Evolutionary conservation across 169 alveolate genomes (phyloP).

Genomic region (Cryptosporidium meleagridis): DNA sequence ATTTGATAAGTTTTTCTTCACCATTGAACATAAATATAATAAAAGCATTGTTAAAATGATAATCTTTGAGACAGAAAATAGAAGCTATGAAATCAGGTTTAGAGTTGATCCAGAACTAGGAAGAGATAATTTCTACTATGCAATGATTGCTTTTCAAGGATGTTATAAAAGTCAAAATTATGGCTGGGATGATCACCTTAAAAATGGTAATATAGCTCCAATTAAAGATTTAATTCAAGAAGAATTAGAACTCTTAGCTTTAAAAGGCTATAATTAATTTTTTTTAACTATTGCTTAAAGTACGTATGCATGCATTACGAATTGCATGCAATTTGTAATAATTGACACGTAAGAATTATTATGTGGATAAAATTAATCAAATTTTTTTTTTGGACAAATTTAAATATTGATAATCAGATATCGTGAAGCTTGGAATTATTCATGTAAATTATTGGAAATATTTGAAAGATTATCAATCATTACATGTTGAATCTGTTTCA

Average conservation of each 20-base stretch:
- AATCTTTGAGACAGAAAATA: slow-evolving; percentile 30
- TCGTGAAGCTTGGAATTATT: not conserved
- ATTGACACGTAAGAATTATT: not conserved
- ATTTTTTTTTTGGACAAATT: too few relatives aligned
- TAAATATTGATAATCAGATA: not conserved
- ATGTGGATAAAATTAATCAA: not conserved
- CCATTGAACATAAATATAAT: slow-evolving; percentile 9
- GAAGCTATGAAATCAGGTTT: slow-evolving; percentile 43
- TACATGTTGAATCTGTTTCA: slow-evolving; percentile 45
- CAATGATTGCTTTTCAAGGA: slow-evolving; percentile 53
- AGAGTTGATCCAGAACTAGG: slow-evolving; percentile 69
- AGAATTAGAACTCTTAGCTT: slow-evolving; percentile 22
- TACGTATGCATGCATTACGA: not conserved
- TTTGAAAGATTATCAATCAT: slow-evolving; percentile 40
- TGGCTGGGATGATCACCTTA: slow-evolving; percentile 33
- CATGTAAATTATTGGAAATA: slow-evolving; percentile 17
- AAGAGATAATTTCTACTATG: slow-evolving; percentile 52
- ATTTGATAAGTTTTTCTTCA: slow-evolving; percentile 24
- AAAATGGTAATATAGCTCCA: slow-evolving; percentile 30
- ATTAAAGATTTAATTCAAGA: slow-evolving; percentile 45
- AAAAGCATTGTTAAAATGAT: slow-evolving; percentile 55
- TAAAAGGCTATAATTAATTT: slow-evolving; percentile 37
- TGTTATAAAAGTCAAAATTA: slow-evolving; percentile 35
- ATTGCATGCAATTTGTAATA: not conserved
- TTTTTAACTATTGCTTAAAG: not conserved